Base-by-base conservation (phyloP, 371 early-diverging fungal species). In the Lichtheimia ornata region DNA sequence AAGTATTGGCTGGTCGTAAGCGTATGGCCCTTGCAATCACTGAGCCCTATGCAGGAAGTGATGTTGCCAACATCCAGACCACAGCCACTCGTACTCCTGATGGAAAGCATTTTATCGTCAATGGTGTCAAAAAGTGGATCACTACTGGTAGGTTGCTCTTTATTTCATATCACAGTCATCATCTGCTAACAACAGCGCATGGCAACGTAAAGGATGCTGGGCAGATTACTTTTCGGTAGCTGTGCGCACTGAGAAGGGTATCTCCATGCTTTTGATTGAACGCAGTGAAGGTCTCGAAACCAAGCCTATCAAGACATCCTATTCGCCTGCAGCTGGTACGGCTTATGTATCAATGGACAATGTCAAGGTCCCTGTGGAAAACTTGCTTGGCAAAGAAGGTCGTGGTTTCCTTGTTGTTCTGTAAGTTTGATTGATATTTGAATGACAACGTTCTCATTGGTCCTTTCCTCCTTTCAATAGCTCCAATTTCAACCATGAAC, bases 341-440 rank as follows among this genome's bases (percentile, higher is more conserved):
- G 71, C 71, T 17, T 74, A 76, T 59, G 73, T 80, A 13, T 71
- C 67, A 7, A 76, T 79, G 53, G 80, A 86, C 61, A 83, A 90
- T 64, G 87, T 69, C 58, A 69, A 60, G 51, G 94, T 95, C 0
- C 95, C 95, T 58, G 87, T 81, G 35, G 82, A 85, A 65, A 93
- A 95, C 77, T 54, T 95, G 49, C 79, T 95, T 62, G 95, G 96
- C 49, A 88, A 91, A 66, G 93, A 91, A 74, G 91, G 91, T 71
- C 77, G 88, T 40, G 95, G 94, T 12, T 94, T 95, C 87, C n/a
- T 47, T n/a, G 47, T 47, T 5, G 12, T 47, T 17, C 22, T 47
- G 47, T 47, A 47, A 47, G 47, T 47, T n/a, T 47, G 22, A 5
- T 17, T 47, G 17, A 17, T 47, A 0, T 2, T 9, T 11, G 11